A percentile compares a stretch with the other conserved stretches of the same genome.
phyloP scores from a whole-genome alignment of 768 basidiomycete genomes.

The Psilocybe cyanescens region DNA sequence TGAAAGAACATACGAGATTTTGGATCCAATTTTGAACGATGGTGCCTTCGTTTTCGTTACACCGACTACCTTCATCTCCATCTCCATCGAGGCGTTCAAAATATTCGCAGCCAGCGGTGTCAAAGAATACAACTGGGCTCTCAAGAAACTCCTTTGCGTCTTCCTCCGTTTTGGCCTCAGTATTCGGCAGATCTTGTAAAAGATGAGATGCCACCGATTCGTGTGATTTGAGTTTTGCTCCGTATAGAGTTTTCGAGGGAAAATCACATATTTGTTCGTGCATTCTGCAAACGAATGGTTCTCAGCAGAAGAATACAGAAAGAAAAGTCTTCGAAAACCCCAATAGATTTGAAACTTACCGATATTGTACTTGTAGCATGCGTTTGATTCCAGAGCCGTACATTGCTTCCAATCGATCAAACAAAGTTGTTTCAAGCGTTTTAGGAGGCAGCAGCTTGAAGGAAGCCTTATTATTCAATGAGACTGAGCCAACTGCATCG shows the following conservation, averaged over 20 bases:
- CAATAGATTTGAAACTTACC: slow-evolving; percentile 44
- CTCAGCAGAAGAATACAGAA: neutral
- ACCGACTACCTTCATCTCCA: slow-evolving; percentile 87
- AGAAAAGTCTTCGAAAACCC: too few relatives aligned
- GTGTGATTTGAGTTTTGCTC: slow-evolving; percentile 70
- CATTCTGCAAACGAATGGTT: slow-evolving; percentile 60
- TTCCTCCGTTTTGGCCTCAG: slow-evolving; percentile 56
- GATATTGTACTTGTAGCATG: slow-evolving; percentile 90
- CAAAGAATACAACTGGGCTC: slow-evolving; percentile 89
- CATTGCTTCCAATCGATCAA: slow-evolving; percentile 89
- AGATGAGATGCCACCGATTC: slow-evolving; percentile 72
- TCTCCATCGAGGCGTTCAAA: slow-evolving; percentile 83
- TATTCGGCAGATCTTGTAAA: slow-evolving; percentile 69
- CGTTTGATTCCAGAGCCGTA: slow-evolving; percentile 84
- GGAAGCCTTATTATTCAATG: slow-evolving; percentile 19
- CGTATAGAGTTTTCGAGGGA: slow-evolving; percentile 84
- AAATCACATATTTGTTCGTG: slow-evolving; percentile 84
- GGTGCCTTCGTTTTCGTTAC: slow-evolving; percentile 93
- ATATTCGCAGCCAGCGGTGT: slow-evolving; percentile 93
- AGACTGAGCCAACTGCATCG: slow-evolving; percentile 12
- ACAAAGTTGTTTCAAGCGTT: slow-evolving; percentile 87
- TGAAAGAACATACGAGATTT: slow-evolving; percentile 56
- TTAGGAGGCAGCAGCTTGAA: slow-evolving; percentile 58
- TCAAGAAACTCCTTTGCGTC: slow-evolving; percentile 73
- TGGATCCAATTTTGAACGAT: slow-evolving; percentile 85